A percentile compares a stretch with the other conserved stretches of the same genome.
phyloP scores from a whole-genome alignment of 2,329 filamentous ascomycete genomes.

The Tetracladium maxilliforme region DNA sequence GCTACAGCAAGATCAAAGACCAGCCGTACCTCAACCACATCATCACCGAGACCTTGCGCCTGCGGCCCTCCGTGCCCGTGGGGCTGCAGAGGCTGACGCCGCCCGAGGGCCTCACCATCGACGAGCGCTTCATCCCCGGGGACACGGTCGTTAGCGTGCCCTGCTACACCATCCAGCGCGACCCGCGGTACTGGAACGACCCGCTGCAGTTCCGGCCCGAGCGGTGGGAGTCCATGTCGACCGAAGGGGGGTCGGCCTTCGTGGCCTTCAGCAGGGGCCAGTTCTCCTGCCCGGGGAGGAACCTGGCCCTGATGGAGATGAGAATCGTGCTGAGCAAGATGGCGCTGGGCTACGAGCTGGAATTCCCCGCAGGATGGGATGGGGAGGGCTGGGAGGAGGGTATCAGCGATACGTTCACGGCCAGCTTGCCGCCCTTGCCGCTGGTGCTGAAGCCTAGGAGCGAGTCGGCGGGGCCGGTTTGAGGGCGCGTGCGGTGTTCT shows the following conservation, averaged over 20 bases:
- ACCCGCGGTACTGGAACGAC: constrained; percentile 6
- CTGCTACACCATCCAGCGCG: constrained; percentile 8
- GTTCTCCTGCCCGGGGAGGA: constrained; percentile 5
- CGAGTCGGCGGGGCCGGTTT: too few species aligned
- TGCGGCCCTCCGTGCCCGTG: constrained; percentile 22
- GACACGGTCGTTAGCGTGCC: constrained; percentile 10
- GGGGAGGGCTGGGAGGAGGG: too few species aligned
- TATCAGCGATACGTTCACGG: too few species aligned
- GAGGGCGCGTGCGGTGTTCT: too few species aligned
- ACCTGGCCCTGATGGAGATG: constrained; percentile 6
- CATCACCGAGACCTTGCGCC: constrained; percentile 26
- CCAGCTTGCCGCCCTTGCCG: too few species aligned
- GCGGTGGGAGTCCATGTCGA: constrained; percentile 5
- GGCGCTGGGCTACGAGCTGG: constrained; percentile 4
- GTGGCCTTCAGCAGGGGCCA: constrained; percentile 7
- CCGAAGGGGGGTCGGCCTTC: constrained; percentile 6
- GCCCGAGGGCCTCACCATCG: constrained; percentile 18
- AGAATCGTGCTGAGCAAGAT: constrained; percentile 5
- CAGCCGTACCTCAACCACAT: constrained; percentile 17
- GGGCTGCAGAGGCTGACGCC: constrained; percentile 20
- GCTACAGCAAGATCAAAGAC: constrained; percentile 15
- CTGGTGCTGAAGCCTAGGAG: too few species aligned
- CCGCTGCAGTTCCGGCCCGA: constrained; percentile 7
- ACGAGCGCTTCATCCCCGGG: constrained; percentile 16
- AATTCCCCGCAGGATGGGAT: too few species aligned